Evolutionary conservation across 129 eudicot genomes (phyloP).

Genomic region (Lonicera japonica): DNA sequence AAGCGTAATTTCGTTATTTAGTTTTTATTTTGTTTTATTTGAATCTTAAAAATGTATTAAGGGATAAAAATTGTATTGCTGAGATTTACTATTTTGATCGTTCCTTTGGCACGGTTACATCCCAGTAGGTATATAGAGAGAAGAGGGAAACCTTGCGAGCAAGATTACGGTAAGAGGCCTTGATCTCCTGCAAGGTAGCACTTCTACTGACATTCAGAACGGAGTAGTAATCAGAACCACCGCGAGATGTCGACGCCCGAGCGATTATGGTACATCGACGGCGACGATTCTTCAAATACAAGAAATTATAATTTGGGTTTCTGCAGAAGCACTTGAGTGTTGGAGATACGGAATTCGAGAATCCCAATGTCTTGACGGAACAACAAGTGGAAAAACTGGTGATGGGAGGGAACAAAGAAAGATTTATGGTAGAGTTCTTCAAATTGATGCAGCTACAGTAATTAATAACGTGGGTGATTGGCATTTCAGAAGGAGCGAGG

Average conservation of each 20-base stretch:
- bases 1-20: too few relatives aligned
- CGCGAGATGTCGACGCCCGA: conserved; percentile 29
- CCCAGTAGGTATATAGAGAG: neutral
- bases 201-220: conserved; percentile 53
- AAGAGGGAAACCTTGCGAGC: conserved; percentile 66
- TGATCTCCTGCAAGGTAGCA: conserved; percentile 68
- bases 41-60: too few relatives aligned
- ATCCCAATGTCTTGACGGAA: conserved; percentile 6
- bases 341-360: conserved; percentile 16
- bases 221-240: conserved; percentile 50
- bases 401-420: neutral
- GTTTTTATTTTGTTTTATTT: too few relatives aligned
- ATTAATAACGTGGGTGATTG: neutral
- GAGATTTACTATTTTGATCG: too few relatives aligned
- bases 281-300: conserved; percentile 2
- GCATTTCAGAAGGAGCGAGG: neutral
- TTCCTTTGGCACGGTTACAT: too few relatives aligned
- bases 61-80: too few relatives aligned
- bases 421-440: neutral
- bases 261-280: conserved; percentile 23
- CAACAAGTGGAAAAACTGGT: neutral
- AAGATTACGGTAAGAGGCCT: conserved; percentile 73
- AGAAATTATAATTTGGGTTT: neutral
- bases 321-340: neutral
- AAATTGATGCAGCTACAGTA: neutral